Conservation (phyloP, 495 filamentous ascomycete genomes). For the Aspergillus hancockii region DNA sequence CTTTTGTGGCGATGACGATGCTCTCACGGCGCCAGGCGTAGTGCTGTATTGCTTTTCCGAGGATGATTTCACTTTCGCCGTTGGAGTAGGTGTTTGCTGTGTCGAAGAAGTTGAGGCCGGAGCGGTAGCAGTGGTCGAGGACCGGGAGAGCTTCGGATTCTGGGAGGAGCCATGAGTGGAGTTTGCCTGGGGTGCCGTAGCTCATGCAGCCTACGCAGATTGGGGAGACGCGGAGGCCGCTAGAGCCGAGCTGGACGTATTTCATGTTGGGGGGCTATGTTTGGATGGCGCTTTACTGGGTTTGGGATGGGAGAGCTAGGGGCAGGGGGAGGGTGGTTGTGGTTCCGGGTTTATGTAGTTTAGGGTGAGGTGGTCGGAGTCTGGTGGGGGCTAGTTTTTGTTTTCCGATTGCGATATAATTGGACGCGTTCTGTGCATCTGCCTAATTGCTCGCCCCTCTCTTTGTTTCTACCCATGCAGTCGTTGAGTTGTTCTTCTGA, state of each 20-base stretch:
- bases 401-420: too few relatives aligned
- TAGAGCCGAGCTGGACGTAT: slow-evolving; percentile 54
- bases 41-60: slow-evolving; percentile 48
- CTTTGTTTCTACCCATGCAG: too few relatives aligned
- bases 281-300: too few relatives aligned
- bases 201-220: slow-evolving; percentile 71
- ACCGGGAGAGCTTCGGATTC: slow-evolving; percentile 65
- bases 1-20: slow-evolving; percentile 76
- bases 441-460: too few relatives aligned
- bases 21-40: slow-evolving; percentile 64
- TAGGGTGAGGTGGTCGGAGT: too few relatives aligned
- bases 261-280: too few relatives aligned
- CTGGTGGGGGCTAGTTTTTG: too few relatives aligned
- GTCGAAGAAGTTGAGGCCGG: slow-evolving; percentile 62
- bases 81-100: slow-evolving; percentile 54
- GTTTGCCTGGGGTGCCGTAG: slow-evolving; percentile 49
- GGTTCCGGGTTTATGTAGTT: too few relatives aligned
- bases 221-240: slow-evolving; percentile 66
- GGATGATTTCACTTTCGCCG: slow-evolving; percentile 32
- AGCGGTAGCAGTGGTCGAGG: slow-evolving; percentile 68
- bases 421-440: too few relatives aligned
- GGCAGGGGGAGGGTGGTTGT: too few relatives aligned
- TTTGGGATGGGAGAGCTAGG: too few relatives aligned
- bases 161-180: slow-evolving; percentile 60
- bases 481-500: too few relatives aligned